Evolutionary conservation across 2,329 filamentous ascomycete genomes (phyloP).

Genomic region (Pseudogymnoascus sp.): DNA sequence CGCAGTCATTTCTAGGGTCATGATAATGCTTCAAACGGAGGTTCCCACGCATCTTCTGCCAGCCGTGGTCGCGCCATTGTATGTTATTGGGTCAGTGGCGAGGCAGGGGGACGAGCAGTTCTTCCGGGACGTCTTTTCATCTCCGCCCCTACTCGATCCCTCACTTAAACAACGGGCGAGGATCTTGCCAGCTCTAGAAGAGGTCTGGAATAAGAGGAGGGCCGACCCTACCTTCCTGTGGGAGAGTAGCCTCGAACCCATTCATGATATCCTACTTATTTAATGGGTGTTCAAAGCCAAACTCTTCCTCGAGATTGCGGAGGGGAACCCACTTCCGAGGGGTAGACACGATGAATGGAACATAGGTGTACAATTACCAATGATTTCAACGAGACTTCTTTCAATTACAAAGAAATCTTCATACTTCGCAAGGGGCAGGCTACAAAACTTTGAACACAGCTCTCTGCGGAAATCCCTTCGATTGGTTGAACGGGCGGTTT

Average conservation of each 20-base stretch:
- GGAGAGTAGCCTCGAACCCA: constrained; percentile 17
- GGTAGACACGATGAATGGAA: neutral
- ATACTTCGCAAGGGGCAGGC: neutral
- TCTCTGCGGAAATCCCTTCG: neutral
- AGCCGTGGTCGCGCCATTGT: constrained; percentile 24
- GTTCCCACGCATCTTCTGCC: constrained; percentile 18
- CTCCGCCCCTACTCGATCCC: constrained; percentile 23
- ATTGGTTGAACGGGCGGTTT: neutral
- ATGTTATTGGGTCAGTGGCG: constrained; percentile 24
- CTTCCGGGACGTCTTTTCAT: constrained; percentile 24
- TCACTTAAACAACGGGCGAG: constrained; percentile 24
- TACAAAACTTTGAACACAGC: neutral
- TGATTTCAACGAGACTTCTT: neutral
- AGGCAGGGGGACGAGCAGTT: constrained; percentile 22
- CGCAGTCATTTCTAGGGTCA: constrained; percentile 18
- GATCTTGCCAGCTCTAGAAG: constrained; percentile 26
- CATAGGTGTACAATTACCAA: neutral
- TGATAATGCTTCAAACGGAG: constrained; percentile 21
- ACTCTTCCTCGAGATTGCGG: neutral
- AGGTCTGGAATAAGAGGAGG: constrained; percentile 22
- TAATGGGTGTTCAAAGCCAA: constrained; percentile 13
- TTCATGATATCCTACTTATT: constrained; percentile 21
- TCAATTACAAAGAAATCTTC: neutral
- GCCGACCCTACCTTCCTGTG: constrained; percentile 15
- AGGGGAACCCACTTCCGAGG: neutral